phyloP scores from a whole-genome alignment of 2,329 filamentous ascomycete species.

The Sporothrix pallida region DNA sequence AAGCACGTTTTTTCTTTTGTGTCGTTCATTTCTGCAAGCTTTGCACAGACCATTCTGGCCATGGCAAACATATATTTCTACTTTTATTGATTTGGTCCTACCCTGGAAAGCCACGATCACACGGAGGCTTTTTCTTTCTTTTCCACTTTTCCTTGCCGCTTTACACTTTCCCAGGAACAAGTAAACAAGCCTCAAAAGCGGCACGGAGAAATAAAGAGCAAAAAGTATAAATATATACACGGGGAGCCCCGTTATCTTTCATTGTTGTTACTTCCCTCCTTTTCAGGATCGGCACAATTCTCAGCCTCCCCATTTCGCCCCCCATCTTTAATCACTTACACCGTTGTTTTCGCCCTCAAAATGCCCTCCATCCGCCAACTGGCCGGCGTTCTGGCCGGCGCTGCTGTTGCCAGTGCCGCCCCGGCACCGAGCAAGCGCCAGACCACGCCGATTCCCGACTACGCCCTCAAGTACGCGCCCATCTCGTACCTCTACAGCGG shows the following conservation, averaged over 20 bases:
- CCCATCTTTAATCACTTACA: background rate
- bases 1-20: background rate
- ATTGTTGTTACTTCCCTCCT: background rate
- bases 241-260: background rate
- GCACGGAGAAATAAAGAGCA: background rate
- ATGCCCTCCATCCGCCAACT: slow-evolving; percentile 31
- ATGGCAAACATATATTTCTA: too few species aligned
- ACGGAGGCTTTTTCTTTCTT: background rate
- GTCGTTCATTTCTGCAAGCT: background rate
- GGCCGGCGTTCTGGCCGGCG: slow-evolving; percentile 12
- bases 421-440: slow-evolving; percentile 30
- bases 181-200: background rate
- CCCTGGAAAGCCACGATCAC: slow-evolving; percentile 1
- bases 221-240: slow-evolving; percentile 16
- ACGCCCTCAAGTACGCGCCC: slow-evolving; percentile 38
- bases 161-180: background rate
- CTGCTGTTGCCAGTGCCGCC: slow-evolving; percentile 18
- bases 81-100: background rate
- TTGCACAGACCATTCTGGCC: too few species aligned
- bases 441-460: slow-evolving; percentile 35
- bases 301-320: background rate
- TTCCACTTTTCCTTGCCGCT: background rate
- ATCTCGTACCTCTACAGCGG: slow-evolving; percentile 38
- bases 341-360: background rate
- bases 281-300: background rate